Conservation (phyloP, 805 yeast species). For the Kodamaea neixiangensis region DNA sequence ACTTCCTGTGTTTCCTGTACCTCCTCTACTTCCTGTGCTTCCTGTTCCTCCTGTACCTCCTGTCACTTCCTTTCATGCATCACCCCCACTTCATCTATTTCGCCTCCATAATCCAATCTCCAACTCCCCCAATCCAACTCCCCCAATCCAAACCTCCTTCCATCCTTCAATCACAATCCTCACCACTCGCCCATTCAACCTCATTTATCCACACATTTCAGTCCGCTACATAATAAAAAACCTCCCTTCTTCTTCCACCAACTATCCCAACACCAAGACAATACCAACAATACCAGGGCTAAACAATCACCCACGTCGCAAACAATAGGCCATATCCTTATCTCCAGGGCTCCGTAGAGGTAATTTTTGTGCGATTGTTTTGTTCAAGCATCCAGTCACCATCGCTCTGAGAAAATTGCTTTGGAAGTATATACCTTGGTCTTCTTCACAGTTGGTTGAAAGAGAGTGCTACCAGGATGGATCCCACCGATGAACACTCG, state of each 20-base stretch:
- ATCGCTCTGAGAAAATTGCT: slow-evolving; percentile 1
- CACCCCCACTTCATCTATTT: too few species aligned
- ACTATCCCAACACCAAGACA: neutral
- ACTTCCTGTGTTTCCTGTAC: too few species aligned
- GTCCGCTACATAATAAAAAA: too few species aligned
- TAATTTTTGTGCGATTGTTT: neutral
- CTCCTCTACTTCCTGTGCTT: too few species aligned
- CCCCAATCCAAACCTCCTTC: too few species aligned
- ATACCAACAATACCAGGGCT: neutral
- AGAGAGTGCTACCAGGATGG: slow-evolving; percentile 1
- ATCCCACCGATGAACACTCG: slow-evolving; percentile 13
- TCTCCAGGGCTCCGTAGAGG: neutral
- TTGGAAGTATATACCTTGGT: neutral
- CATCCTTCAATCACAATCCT: too few species aligned
- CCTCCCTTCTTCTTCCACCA: neutral
- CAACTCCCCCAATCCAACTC: too few species aligned
- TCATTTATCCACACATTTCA: neutral
- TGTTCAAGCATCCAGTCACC: neutral
- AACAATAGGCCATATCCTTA: neutral
- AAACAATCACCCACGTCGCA: neutral
- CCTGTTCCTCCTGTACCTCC: too few species aligned
- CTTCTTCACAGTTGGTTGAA: neutral
- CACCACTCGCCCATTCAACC: neutral
- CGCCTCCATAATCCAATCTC: too few species aligned
- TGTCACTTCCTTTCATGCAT: too few species aligned